Conservation (phyloP, 2,329 filamentous ascomycete genomes). For the Verticillium zaregamsianum region DNA sequence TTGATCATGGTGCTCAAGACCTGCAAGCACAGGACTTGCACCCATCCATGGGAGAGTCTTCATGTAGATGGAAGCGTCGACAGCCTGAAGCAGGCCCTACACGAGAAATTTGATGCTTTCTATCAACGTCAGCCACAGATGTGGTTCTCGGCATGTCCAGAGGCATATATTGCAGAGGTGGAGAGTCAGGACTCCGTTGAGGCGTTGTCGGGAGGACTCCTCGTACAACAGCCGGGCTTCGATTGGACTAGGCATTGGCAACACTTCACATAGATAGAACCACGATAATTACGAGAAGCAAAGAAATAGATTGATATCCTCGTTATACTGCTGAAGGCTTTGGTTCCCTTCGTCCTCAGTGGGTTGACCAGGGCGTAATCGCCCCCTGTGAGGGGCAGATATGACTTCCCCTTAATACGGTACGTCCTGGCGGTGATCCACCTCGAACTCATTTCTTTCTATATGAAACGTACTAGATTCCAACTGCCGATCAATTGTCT, state of each 20-base stretch:
- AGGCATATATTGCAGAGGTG: neutral
- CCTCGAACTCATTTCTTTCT: too few species aligned
- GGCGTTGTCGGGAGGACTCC: neutral
- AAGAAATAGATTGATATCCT: too few species aligned
- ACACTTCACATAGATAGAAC: neutral
- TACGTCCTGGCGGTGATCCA: too few species aligned
- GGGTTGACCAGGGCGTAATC: too few species aligned
- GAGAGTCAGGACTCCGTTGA: neutral
- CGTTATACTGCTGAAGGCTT: too few species aligned
- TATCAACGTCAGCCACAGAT: conserved; percentile 19
- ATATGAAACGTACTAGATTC: too few species aligned
- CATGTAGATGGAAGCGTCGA: conserved; percentile 21
- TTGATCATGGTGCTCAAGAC: conserved; percentile 11
- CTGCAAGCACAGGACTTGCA: conserved; percentile 6
- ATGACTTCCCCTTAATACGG: too few species aligned
- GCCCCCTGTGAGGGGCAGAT: too few species aligned
- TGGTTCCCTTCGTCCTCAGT: too few species aligned
- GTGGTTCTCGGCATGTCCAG: neutral
- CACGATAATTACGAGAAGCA: too few species aligned
- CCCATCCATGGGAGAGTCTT: conserved; percentile 5
- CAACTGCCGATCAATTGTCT: too few species aligned
- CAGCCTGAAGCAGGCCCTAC: conserved; percentile 44
- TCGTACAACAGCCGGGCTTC: neutral
- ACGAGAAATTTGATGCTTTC: conserved; percentile 13
- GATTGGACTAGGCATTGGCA: neutral